phyloP scores from a whole-genome alignment of 2,329 filamentous ascomycete genomes.

The Verticillium zaregamsianum region DNA sequence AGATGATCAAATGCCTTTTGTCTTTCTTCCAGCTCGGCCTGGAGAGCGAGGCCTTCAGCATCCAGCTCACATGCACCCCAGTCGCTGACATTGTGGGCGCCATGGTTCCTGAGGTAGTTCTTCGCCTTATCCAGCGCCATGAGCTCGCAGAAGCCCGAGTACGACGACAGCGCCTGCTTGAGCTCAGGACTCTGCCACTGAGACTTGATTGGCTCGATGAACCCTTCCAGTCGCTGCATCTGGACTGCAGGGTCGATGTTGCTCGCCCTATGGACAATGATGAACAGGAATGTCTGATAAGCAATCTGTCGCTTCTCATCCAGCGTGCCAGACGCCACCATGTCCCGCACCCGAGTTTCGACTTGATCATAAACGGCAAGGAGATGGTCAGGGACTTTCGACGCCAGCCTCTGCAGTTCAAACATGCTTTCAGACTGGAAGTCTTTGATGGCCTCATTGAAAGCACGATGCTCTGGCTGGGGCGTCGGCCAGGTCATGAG shows the following conservation, averaged over 20 bases:
- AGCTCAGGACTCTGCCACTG: conserved; percentile 75
- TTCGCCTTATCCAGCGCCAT: conserved; percentile 78
- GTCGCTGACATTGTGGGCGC: conserved; percentile 72
- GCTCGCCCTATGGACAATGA: conserved; percentile 83
- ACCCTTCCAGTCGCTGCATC: conserved; percentile 66
- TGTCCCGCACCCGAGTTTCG: conserved; percentile 75
- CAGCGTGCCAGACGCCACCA: conserved; percentile 65
- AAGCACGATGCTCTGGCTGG: conserved; percentile 65
- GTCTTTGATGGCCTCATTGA: conserved; percentile 86
- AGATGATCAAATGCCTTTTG: conserved; percentile 49
- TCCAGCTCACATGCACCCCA: conserved; percentile 80
- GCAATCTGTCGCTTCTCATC: conserved; percentile 84
- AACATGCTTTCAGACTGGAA: conserved; percentile 80
- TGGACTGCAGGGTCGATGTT: conserved; percentile 69
- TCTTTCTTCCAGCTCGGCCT: conserved; percentile 72
- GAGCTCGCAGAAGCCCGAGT: conserved; percentile 73
- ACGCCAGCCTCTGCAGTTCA: conserved; percentile 83
- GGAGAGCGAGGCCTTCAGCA: conserved; percentile 71
- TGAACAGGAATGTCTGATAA: conserved; percentile 87
- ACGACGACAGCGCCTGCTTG: conserved; percentile 65
- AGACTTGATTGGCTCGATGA: conserved; percentile 76
- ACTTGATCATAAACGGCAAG: conserved; percentile 84
- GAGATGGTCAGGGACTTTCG: conserved; percentile 88
- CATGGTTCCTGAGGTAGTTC: conserved; percentile 68
- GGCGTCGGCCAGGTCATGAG: conserved; percentile 76